Evolutionary conservation across 306 rosid species (phyloP).

Genomic region (Betula pendula): DNA sequence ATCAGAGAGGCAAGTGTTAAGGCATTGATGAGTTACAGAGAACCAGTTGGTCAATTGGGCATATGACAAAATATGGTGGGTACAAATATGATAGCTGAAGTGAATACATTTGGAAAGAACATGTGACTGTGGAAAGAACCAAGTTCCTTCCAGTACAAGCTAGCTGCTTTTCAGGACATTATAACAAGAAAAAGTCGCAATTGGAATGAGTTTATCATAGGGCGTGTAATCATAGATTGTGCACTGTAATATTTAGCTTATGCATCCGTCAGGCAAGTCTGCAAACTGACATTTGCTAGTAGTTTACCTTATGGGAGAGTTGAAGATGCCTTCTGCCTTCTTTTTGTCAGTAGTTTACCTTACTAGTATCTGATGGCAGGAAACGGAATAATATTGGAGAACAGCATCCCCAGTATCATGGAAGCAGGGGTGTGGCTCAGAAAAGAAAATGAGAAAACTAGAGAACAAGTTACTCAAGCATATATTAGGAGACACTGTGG

Average conservation of each 20-base stretch:
- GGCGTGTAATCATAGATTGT: not conserved
- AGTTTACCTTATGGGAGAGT: no score
- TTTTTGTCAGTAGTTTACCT: no score
- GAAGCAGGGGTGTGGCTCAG: not conserved
- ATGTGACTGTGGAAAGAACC: not conserved
- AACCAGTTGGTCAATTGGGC: not conserved
- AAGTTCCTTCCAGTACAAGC: not conserved
- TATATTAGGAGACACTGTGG: not conserved
- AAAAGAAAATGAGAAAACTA: not conserved
- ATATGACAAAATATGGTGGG: not conserved
- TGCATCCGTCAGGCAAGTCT: not conserved
- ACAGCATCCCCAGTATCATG: no score
- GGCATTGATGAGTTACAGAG: not conserved
- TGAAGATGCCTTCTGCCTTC: not conserved
- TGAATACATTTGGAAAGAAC: not conserved
- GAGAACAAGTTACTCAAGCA: not conserved
- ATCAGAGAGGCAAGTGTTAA: not conserved
- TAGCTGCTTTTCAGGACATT: not conserved
- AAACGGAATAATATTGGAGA: not conserved
- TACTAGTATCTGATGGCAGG: no score
- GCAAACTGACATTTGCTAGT: no score
- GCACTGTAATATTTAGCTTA: not conserved
- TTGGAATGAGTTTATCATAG: not conserved
- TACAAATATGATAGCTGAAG: not conserved
- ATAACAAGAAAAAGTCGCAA: no score